These are phyloP conservation scores for Calonectria fujianensis DNA, from an alignment of 2,329 filamentous ascomycete species.

Conservation along the genomic window DNA sequence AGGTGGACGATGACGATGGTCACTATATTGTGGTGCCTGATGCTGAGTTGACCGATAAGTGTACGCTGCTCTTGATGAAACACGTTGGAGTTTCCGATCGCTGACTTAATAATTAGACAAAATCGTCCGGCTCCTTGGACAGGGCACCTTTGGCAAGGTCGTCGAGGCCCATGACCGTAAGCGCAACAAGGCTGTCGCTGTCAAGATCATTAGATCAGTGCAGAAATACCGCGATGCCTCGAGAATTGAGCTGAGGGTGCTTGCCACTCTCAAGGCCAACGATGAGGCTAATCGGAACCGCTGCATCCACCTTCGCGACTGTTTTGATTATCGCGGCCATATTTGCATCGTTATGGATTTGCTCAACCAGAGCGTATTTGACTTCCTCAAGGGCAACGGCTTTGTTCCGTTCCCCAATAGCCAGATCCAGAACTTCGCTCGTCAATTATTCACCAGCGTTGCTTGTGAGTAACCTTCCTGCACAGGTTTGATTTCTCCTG, in stretches of 20 bases:
- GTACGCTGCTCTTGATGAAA: constrained; percentile 74
- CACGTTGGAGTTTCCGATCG: constrained; percentile 17
- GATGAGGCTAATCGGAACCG: constrained; percentile 94
- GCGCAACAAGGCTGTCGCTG: constrained; percentile 86
- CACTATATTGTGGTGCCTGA: constrained; percentile 97
- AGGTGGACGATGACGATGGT: constrained; percentile 96
- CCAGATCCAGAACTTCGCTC: constrained; percentile 97
- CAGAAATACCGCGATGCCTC: constrained; percentile 99
- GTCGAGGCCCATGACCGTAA: constrained; percentile 91
- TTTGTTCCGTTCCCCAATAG: constrained; percentile 99
- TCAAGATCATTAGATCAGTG: constrained; percentile 98
- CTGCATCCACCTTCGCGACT: constrained; percentile 96
- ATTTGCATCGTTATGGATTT: constrained; percentile 90
- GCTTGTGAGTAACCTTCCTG: constrained; percentile 81
- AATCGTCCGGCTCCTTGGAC: constrained; percentile 91
- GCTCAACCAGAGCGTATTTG: constrained; percentile 96
- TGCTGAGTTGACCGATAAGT: constrained; percentile 89
- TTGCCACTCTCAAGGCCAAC: constrained; percentile 93
- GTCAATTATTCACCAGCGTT: constrained; percentile 97
- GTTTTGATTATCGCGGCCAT: constrained; percentile 97
- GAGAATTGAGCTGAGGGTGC: constrained; percentile 92
- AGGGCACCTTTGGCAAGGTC: constrained; percentile 98
- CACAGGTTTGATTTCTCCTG: background rate
- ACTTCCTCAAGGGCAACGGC: constrained; percentile 95
- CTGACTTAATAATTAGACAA: constrained; percentile 76